Base-by-base conservation (phyloP, 139 green algal species). In the Coelastrella sp. region DNA sequence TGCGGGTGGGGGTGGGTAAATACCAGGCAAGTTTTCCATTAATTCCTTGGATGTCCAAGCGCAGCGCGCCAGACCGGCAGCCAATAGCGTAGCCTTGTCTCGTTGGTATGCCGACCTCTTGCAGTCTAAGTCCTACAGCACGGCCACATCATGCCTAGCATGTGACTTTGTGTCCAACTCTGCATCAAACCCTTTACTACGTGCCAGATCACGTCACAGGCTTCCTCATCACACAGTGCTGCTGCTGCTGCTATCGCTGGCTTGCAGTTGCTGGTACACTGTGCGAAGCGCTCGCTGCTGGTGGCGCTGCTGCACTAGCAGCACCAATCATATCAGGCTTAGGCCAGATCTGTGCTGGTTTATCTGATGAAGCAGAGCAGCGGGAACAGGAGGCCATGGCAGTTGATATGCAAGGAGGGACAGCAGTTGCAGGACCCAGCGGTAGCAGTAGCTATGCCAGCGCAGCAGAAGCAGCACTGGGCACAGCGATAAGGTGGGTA, bases 401-500 rank as follows among this genome's bases (percentile, higher is more conserved):
- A 54, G 80, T 64, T 81, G 61, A 60, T 83, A 84, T 80, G 85
- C 20, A 78, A 73, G 90, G 80, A 64, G 66, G 65, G 47, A 68
- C 77, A 14, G 74, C 90, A 56, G 77, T 74, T 13, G 78, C 64
- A 56, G 60, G 47, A 8, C n/a, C 71, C 57, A 23, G 59, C 77
- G 71, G 79, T 88, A 88, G 65, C 85, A 59, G 80, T 32, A 81
- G 80, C 64, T 80, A 91, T 76, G 84, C 85, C 7, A 73, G 76
- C 17, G 94, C 94, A 3, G 93, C 93, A 19, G 92, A 98, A 88
- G 90, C 88, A 13, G 96, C 96, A 2, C 58, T 99, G 20, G 94
- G 95, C 4, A 85, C 94, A 7, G 96, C 96, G 6, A 84, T 99
- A 54, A 87, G 92, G 20, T 80, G 90, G 71, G 83, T 60, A 17